Conservation (phyloP, 176 grass and related monocot species). For the Oryza officinalis region DNA sequence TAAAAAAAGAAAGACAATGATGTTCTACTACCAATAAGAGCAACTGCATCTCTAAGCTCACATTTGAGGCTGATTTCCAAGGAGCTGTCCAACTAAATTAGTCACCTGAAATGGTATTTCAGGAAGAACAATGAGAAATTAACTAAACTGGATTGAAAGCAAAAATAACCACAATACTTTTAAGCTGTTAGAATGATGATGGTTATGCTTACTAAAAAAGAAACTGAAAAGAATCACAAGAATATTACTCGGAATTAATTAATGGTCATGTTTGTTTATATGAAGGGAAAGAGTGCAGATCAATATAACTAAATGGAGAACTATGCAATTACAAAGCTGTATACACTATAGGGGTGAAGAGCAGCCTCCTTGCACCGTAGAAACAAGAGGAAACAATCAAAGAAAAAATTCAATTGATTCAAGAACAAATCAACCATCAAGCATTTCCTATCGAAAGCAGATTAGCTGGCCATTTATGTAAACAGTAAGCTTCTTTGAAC, state of each 20-base stretch:
- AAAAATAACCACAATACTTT: not conserved
- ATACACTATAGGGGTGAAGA: not conserved
- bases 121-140: slow-evolving; percentile 21
- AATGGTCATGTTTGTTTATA: not conserved
- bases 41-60: slow-evolving; percentile 30
- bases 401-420: not conserved
- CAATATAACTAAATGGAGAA: not conserved
- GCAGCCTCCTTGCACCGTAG: not conserved
- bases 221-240: not conserved
- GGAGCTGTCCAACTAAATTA: slow-evolving; percentile 66
- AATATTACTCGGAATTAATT: slow-evolving; percentile 1
- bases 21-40: not conserved
- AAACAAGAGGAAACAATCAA: not conserved
- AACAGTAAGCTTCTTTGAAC: not conserved
- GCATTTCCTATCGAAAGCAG: not conserved
- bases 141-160: not conserved
- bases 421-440: not conserved
- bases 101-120: slow-evolving; percentile 48
- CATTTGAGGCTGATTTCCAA: slow-evolving; percentile 62
- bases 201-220: not conserved
- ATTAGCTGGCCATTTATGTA: not conserved
- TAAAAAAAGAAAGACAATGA: not conserved
- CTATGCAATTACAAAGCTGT: not conserved
- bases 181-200: not conserved
- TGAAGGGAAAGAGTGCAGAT: not conserved